Base-by-base conservation (phyloP, 768 basidiomycete species). In the Boletus sp. region DNA sequence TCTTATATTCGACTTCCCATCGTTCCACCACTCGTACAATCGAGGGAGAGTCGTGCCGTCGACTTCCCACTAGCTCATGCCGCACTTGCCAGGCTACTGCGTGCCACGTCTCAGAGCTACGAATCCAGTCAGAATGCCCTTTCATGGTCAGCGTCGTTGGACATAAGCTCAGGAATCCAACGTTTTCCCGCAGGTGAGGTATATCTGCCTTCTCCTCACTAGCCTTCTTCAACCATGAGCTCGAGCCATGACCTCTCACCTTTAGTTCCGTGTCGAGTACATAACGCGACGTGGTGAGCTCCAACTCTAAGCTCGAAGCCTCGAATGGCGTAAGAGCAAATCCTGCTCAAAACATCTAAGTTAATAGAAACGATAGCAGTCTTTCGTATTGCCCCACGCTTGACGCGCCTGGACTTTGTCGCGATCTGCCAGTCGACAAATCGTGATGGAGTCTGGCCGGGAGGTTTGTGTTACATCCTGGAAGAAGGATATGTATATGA, bases 1-100 rank as follows among this genome's bases (percentile, higher is more conserved):
- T 61, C 62, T 67, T 68, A 70, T 70, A 69, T 41, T 40, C 59
- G 18, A 45, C 57, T 46, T 37, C 28, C 39, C 37, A 42, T 57
- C 42, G 45, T 12, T 42, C 41, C 48, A 28, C n/a, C 33, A 11
- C 36, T 62, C 32, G 28, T 36, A 47, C 29, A 20, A 29, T 44
- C 8, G 37, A 55, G 24, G 20, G 24, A 45, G 10, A 11, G 15
- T 49, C 50, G 45, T 46, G 42, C 18, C 37, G 37, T 45, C 35
- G 48, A 37, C n/a, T 28, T 46, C 46, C 41, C 20, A 39, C 30
- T 20, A 28, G 47, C 12, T 47, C 54, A 50, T 48, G 44, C 37
- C 36, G 37, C 17, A 39, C 17, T 42, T 30, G 37, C 53, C 42
- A 48, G 40, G 40, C 28, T 11, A 52, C 51, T 54, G 61, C 54